Evolutionary conservation across 768 basidiomycete genomes (phyloP), one percentile per base, ranked within the genome.

Genomic region (Mycena rebaudengoi): DNA sequence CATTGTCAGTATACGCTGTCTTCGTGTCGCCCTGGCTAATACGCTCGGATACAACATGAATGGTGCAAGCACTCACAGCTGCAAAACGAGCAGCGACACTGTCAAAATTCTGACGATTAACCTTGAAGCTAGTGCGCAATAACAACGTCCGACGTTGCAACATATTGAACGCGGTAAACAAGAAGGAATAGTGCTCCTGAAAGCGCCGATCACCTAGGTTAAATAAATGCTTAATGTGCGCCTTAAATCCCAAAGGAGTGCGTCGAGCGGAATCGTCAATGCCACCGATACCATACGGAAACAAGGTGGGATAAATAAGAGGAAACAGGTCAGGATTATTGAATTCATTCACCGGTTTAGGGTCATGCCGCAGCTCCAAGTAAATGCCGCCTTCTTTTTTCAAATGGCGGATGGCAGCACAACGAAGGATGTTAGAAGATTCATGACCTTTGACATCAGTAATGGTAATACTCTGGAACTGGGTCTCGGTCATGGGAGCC

Each of bases 151-250:
- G 57, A 1, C 69, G 29, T 40, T 78, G 76, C 1, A 75, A 16
- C 14, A 77, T 69, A 40, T 74, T 78, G 46, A 76, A 74, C 0
- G 67, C 76, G 5, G 70, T 69, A 56, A 77, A 78, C 0, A 73
- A 10, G 35, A 76, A 78, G 0, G 72, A 72, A 29, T 67, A 61
- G 53, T 77, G 72, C 29, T 62, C 45, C 35, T 70, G 71, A 63
- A 77, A 77, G 0, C 69, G 56, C 0, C 59, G 40, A 50, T 74
- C 73, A 0, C 25, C 14, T 1, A 73, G 30, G 5, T 48, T 35
- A 10, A 76, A 62, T 16, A 73, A 43, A 63, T 74, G 71, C 16
- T 62, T 63, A 2, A 71, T 66, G 11, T 76, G 75, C 10, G 35
- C 25, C 5, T 12, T 5, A 16, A 50, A n/a, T 3, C 30, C 18